phyloP scores from a whole-genome alignment of 169 alveolate genomes.

The Cystoisospora suis region DNA sequence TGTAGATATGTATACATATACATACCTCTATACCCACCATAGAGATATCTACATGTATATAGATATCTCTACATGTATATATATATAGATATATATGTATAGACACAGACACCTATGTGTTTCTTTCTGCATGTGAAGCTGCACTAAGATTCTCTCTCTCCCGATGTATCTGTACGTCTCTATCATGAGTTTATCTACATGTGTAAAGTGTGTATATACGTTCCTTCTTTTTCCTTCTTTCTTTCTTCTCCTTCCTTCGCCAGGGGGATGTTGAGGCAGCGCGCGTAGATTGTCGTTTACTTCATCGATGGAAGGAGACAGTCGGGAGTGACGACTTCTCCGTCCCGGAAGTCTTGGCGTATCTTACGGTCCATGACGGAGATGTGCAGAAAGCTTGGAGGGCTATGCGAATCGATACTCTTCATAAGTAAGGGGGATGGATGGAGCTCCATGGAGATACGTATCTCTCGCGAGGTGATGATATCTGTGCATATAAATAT shows the following conservation, averaged over 20 bases:
- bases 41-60: not conserved
- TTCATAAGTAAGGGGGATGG: no score
- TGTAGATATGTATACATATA: not conserved
- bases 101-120: not conserved
- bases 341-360: conserved; percentile 16
- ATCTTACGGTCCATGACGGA: not conserved
- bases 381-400: not conserved
- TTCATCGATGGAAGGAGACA: not conserved
- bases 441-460: no score
- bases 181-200: not conserved
- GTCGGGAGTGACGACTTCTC: conserved; percentile 18
- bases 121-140: not conserved
- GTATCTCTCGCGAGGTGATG: no score
- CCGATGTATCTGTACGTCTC: not conserved
- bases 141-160: not conserved
- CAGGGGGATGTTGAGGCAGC: conserved; percentile 15
- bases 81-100: not conserved
- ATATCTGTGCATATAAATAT: no score
- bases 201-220: not conserved
- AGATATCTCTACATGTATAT: not conserved
- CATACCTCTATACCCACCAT: not conserved
- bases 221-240: not conserved
- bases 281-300: not conserved
- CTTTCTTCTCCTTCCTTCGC: not conserved
- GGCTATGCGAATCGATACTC: no score